These are phyloP conservation scores for Neocallimastix lanati DNA, from an alignment of 192 early-diverging fungal species.

Conservation along the genomic window DNA sequence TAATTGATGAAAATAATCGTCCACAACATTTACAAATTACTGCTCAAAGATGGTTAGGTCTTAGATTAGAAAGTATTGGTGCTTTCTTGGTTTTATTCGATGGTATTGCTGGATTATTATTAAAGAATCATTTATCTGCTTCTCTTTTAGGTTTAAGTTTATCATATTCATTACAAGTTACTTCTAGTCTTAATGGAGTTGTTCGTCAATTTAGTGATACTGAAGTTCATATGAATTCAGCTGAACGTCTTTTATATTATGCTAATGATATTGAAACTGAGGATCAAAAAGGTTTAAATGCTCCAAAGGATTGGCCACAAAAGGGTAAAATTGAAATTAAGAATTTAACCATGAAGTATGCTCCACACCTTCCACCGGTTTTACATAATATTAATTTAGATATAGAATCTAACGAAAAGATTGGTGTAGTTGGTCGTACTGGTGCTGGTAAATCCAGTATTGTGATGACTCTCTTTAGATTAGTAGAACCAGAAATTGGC, in stretches of 20 bases:
- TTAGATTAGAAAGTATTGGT: constrained; percentile 71
- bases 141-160: constrained; percentile 77
- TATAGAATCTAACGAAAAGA: constrained; percentile 8
- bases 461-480: constrained; percentile 52
- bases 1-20: constrained; percentile 37
- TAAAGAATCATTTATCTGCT: constrained; percentile 6
- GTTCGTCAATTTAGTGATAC: background rate
- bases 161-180: constrained; percentile 37
- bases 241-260: background rate
- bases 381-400: constrained; percentile 11
- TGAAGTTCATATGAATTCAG: background rate
- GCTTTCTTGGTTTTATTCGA: constrained; percentile 57
- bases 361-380: constrained; percentile 42
- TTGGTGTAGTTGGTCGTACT: constrained; percentile 40
- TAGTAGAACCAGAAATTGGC: constrained; percentile 36
- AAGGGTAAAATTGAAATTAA: constrained; percentile 35
- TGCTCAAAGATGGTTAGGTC: constrained; percentile 25
- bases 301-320: constrained; percentile 34
- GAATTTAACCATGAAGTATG: constrained; percentile 34
- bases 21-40: constrained; percentile 27
- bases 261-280: background rate
- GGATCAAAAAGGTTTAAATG: background rate
- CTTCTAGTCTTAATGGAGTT: background rate
- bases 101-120: constrained; percentile 1
- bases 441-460: constrained; percentile 73